Evolutionary conservation across 176 grass and related monocot species (phyloP), one percentile per base, ranked within the genome.

Genomic region (Microstegium vimineum): DNA sequence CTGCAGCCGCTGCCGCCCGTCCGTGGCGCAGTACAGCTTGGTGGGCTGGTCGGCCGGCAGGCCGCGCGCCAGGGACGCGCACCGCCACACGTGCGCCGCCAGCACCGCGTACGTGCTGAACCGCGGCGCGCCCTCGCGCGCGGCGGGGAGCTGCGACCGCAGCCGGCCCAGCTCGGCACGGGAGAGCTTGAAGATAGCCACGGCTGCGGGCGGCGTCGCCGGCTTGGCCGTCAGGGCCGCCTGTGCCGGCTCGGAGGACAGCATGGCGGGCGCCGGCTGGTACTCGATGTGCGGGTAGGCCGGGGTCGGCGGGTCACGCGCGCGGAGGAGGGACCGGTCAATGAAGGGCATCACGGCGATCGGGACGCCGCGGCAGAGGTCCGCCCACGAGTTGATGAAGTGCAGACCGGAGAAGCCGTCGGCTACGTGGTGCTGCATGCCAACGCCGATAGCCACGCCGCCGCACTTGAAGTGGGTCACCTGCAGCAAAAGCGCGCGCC

Each of bases 331-430:
- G 13, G 87, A 92, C 62, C 94, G 92, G 78, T 94, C 87, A 20
- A 97, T 94, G 90, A 87, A 92, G 27, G 94, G 94, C 63, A 72
- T 87, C 15, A 94, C 77, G 8, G 90, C 43, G 52, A 94, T 87
- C 13, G 82, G 75, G 73, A 84, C 80, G 65, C 92, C 94, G 7
- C 90, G 94, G 59, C 90, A 82, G 45, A 94, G 72, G 84, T 97
- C 94, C 2, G 94, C 77, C 94, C 94, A 97, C 6, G 94, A 87
- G 86, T 97, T 97, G 85, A 97, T 94, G 90, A 97, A 94, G 73
- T 92, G 94, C 35, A 97, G 85, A 40, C 90, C 94, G 43, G 94
- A 97, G 74, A 90, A 85, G 77, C 94, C 94, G 59, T 97, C 94
- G 5, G 92, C 94, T 43, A 88, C 92, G 68, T 97, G 94, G 85